These are phyloP conservation scores for Trichothecium roseum DNA, from an alignment of 2,329 filamentous ascomycete species.

Conservation along the genomic window DNA sequence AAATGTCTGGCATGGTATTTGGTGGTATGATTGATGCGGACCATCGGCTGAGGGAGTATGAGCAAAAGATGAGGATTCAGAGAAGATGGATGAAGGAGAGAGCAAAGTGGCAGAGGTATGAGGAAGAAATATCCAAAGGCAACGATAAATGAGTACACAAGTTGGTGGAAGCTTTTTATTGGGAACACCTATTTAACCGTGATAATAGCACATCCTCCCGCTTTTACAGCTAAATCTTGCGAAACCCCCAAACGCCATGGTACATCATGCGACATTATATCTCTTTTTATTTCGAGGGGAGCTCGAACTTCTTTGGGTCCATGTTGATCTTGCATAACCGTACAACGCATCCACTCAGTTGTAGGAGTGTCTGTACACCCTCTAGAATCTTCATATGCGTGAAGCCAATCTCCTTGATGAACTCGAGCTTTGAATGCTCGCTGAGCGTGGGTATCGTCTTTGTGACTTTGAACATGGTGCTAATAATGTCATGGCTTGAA, in stretches of 20 bases:
- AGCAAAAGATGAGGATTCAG: conserved; percentile 53
- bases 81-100: conserved; percentile 53
- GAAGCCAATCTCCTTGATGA: conserved; percentile 97
- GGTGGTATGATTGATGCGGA: conserved; percentile 72
- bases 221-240: background rate
- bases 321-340: conserved; percentile 93
- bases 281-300: conserved; percentile 6
- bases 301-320: conserved; percentile 72
- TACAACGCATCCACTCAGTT: conserved; percentile 85
- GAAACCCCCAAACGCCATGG: too few species aligned
- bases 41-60: conserved; percentile 53
- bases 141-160: background rate
- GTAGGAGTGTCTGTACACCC: conserved; percentile 87
- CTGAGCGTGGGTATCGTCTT: conserved; percentile 89
- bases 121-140: conserved; percentile 34
- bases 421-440: conserved; percentile 92
- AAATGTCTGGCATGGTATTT: conserved; percentile 79
- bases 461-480: conserved; percentile 97
- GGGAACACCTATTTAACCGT: background rate
- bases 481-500: conserved; percentile 98
- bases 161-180: background rate
- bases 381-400: conserved; percentile 99
- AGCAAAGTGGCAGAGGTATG: conserved; percentile 58
- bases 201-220: background rate
- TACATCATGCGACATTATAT: background rate